Base-by-base conservation (phyloP, 2,329 filamentous ascomycete species). In the Talaromyces sp. region DNA sequence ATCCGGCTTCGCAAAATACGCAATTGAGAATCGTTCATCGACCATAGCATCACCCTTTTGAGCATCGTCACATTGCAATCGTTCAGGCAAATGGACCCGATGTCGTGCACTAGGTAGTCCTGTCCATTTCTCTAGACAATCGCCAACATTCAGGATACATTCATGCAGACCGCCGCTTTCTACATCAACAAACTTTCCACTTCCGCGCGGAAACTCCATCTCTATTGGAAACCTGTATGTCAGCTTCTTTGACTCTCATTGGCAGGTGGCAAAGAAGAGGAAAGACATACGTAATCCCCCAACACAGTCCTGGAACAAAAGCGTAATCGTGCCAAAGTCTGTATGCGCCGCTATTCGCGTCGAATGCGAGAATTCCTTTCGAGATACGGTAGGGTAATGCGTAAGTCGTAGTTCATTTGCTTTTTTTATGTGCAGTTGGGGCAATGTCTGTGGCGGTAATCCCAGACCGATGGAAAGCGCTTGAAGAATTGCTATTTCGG, bases 361-460 rank as follows among this genome's bases (percentile, higher is more conserved):
- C 3, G 45, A 62, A 52, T 54, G 45, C n/a, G 22, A 24, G 9
- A 62, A 62, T 3, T 27, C 14, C 10, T 31, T 19, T 5, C 45
- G 45, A 64, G 81, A 76, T 24, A 91, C 88, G 14, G 83, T 78
- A 1, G 90, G 90, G 72, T 92, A 92, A 75, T 92, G 90, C 70
- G 92, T 81, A 69, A 92, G 77, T 3, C 90, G 83, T 69, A 92
- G 78, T 1, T 83, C 89, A 52, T 62, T 62, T 10, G 60, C 60
- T 14, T 41, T 22, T 70, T 90, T 89, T 72, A 88, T 86, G 45
- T 62, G 60, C 13, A 61, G 7, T 85, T 86, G 4, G 80, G 84
- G 68, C 88, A 0, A 90, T 87, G 73, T 85, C 93, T 5, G 72
- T 68, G 71, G 94, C 90, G 71, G 95, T 95, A 82, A 43, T 19